These are phyloP conservation scores for Mycena capillaripes DNA, from an alignment of 768 basidiomycete genomes.

Conservation along the genomic window DNA sequence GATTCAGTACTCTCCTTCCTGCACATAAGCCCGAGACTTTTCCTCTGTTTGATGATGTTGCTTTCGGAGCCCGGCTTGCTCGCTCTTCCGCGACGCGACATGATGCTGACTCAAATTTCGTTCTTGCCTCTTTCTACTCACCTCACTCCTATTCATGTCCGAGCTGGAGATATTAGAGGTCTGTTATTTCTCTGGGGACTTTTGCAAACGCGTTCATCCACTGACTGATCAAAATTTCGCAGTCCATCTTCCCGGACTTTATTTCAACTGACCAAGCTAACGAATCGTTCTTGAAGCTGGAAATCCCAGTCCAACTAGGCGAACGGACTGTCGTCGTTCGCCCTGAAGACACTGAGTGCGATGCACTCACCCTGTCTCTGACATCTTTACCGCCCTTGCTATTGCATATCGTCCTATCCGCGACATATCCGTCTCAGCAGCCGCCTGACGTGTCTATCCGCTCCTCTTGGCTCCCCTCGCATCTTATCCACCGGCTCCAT, in stretches of 20 bases:
- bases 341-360: conserved; percentile 38
- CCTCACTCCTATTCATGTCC: conserved; percentile 10
- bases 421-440: conserved; percentile 64
- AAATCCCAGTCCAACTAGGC: conserved; percentile 76
- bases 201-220: background rate
- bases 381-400: conserved; percentile 75
- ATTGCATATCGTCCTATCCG: conserved; percentile 66
- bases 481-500: conserved; percentile 49
- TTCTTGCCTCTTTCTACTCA: background rate
- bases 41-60: conserved; percentile 4
- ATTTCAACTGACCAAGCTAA: conserved; percentile 58
- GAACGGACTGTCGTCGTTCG: conserved; percentile 54
- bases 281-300: conserved; percentile 62
- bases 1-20: no score
- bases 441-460: conserved; percentile 70
- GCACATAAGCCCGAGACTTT: no score
- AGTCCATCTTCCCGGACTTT: conserved; percentile 89
- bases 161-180: conserved; percentile 33
- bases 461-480: conserved; percentile 69
- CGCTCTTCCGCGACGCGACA: background rate
- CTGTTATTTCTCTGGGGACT: background rate
- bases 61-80: background rate
- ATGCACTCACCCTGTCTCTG: conserved; percentile 50
- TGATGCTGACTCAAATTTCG: background rate
- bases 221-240: background rate